Evolutionary conservation across 345 rosid species (phyloP), one percentile per base, ranked within the genome.

Genomic region (Rhizophora apiculata): DNA sequence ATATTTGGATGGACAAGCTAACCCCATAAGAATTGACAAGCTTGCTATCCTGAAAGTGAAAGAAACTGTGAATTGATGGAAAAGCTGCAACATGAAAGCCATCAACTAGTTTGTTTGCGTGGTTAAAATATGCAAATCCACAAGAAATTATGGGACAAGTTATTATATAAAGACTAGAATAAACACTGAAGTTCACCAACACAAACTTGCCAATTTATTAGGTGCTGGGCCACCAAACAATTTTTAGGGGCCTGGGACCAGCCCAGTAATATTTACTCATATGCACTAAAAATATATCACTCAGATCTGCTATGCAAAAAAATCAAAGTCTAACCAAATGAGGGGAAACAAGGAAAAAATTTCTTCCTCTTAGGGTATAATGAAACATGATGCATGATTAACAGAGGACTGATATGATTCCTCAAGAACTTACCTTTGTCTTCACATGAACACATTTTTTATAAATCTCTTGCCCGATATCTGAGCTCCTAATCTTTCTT

Each of bases 401-500:
- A 19, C 63, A 56, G 52, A 8, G 57, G 5, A 63, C 20, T 63
- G 56, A 36, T 34, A n/a, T 16, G 56, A 26, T 63, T 43, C 31
- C 68, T 49, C 11, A 62, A 67, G 71, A 72, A 74, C 74, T 74
- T 88, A 92, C 98, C 96, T 55, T 74, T 79, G 75, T 74, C 49
- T 78, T 79, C 48, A 57, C 60, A 51, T 22, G 61, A 29, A 70
- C 67, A 78, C 73, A 72, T 59, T 65, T 80, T 68, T 69, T 78
- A 27, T 19, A 64, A 74, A 86, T 78, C 68, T 82, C 86, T 73
- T 68, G 83, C 72, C 91, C 91, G 53, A 80, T 55, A 63, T 83
- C 82, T 39, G 97, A 88, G 67, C 74, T 85, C 69, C 97, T 85
- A 72, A 85, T 76, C 57, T 61, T 72, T 78, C 60, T 74, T 64